These are phyloP conservation scores for Coniochaeta sp. DNA, from an alignment of 2,329 filamentous ascomycete species.

Conservation along the genomic window DNA sequence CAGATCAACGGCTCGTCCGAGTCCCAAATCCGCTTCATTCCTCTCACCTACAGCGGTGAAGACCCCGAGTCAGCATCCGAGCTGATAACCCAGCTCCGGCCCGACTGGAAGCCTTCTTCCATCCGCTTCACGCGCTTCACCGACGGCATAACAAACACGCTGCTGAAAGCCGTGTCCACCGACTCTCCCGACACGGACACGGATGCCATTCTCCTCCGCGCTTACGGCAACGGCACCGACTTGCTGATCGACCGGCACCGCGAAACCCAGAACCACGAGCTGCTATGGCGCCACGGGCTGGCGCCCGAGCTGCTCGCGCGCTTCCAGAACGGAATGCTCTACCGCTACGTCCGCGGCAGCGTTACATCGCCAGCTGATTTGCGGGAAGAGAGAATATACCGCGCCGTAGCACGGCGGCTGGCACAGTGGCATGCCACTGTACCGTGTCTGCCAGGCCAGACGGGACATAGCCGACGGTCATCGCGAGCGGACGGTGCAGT, in stretches of 20 bases:
- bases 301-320: conserved; percentile 83
- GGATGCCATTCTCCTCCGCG: conserved; percentile 81
- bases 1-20: conserved; percentile 27
- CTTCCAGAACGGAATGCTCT: conserved; percentile 94
- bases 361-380: conserved; percentile 78
- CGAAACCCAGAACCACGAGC: conserved; percentile 71
- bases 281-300: conserved; percentile 75
- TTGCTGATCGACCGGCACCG: conserved; percentile 93
- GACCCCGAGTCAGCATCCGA: conserved; percentile 72
- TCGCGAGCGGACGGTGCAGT: conserved; percentile 13
- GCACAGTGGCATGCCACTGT: conserved; percentile 87
- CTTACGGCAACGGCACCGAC: conserved; percentile 91
- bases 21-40: conserved; percentile 53
- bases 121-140: conserved; percentile 89
- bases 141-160: conserved; percentile 95
- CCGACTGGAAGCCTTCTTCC: conserved; percentile 69
- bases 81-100: conserved; percentile 71
- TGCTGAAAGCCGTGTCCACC: conserved; percentile 70
- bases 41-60: conserved; percentile 69
- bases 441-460: conserved; percentile 42
- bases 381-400: conserved; percentile 66
- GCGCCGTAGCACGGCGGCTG: conserved; percentile 73
- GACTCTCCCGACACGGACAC: conserved; percentile 64
- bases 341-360: conserved; percentile 78
- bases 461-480: conserved; percentile 26